Evolutionary conservation across 257 asterid species (phyloP).

Genomic region (Misopates orontium): DNA sequence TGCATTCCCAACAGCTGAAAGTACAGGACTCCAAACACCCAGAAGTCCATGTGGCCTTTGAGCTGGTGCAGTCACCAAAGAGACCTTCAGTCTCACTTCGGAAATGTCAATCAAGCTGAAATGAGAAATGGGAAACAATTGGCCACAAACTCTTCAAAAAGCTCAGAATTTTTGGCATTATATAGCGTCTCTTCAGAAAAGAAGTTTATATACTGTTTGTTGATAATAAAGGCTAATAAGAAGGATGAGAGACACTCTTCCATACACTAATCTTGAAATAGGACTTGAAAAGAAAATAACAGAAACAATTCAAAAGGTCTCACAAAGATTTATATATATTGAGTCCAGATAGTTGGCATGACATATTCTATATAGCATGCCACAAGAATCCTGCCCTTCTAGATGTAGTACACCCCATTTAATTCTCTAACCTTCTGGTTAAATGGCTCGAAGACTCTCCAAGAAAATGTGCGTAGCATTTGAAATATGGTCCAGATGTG

Average conservation of each 20-base stretch:
- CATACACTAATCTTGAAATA: background rate
- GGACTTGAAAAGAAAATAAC: background rate
- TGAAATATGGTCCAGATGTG: too few species aligned
- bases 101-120: conserved; percentile 94
- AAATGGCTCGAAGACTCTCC: too few species aligned
- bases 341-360: background rate
- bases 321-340: background rate
- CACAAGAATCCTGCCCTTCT: too few species aligned
- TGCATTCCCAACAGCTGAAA: conserved; percentile 96
- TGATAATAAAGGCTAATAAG: conserved; percentile 15
- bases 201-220: background rate
- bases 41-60: conserved; percentile 90
- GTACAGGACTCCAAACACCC: conserved; percentile 97
- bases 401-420: too few species aligned
- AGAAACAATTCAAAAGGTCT: background rate
- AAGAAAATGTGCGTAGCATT: too few species aligned
- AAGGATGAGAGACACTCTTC: background rate
- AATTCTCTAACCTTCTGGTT: too few species aligned
- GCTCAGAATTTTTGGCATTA: conserved; percentile 4
- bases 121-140: conserved; percentile 5
- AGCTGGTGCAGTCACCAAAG: conserved; percentile 91
- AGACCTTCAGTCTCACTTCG: conserved; percentile 79
- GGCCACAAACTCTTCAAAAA: conserved; percentile 4
- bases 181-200: conserved; percentile 14
- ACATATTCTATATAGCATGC: too few species aligned